phyloP scores from a whole-genome alignment of 1,284 basidiomycete species.

The Pyrrhoderma lamaoense region DNA sequence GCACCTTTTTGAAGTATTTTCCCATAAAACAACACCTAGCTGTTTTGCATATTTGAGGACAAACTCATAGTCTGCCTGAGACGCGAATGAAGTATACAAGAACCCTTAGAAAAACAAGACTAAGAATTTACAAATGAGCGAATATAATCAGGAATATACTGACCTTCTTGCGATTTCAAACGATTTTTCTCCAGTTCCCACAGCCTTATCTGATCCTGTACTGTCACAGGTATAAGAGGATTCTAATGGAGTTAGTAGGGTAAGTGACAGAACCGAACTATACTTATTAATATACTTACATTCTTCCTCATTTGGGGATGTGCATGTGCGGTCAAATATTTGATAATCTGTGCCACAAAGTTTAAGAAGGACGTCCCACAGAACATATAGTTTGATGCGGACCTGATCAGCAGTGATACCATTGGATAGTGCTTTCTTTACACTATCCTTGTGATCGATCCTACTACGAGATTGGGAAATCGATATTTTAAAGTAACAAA shows the following conservation, averaged over 20 bases:
- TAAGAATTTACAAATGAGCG: slow-evolving; percentile 3
- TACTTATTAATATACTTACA: slow-evolving; percentile 37
- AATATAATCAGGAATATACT: slow-evolving; percentile 23
- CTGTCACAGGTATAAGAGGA: slow-evolving; percentile 88
- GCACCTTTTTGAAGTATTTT: slow-evolving; percentile 59
- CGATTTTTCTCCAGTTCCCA: slow-evolving; percentile 98
- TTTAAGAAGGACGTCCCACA: slow-evolving; percentile 3
- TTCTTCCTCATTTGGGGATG: slow-evolving; percentile 98
- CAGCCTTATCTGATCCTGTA: slow-evolving; percentile 95
- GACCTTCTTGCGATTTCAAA: slow-evolving; percentile 81
- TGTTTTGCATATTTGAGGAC: slow-evolving; percentile 83
- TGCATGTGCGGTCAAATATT: slow-evolving; percentile 89
- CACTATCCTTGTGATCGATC: slow-evolving; percentile 91
- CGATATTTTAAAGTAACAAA: slow-evolving; percentile 91
- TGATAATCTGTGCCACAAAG: slow-evolving; percentile 68
- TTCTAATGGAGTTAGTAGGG: slow-evolving; percentile 41
- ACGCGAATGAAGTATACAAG: slow-evolving; percentile 83
- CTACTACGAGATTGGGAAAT: slow-evolving; percentile 94
- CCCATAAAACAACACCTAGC: slow-evolving; percentile 77
- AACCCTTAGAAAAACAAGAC: slow-evolving; percentile 49
- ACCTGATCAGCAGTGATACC: slow-evolving; percentile 97
- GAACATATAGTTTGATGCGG: slow-evolving; percentile 18
- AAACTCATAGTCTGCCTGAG: slow-evolving; percentile 80
- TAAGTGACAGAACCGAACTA: background rate
- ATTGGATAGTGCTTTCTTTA: slow-evolving; percentile 88